phyloP scores from a whole-genome alignment of 192 early-diverging fungal genomes.

The Rhizoclosmatium globosum region DNA sequence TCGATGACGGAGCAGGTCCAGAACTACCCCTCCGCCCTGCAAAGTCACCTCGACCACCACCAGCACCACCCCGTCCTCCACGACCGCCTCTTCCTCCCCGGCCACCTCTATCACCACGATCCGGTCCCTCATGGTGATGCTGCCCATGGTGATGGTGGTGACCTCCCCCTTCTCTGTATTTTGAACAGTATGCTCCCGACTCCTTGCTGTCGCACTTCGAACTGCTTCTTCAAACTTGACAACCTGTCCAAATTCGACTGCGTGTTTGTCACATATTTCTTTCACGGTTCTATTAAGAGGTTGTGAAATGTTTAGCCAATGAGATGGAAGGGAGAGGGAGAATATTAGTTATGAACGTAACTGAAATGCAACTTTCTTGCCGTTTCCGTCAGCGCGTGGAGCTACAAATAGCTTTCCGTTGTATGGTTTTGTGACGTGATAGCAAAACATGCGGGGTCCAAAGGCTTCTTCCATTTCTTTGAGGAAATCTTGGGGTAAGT shows the following conservation, averaged over 20 bases:
- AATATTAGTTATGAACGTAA: background rate
- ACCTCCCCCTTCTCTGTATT: background rate
- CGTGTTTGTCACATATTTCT: constrained; percentile 7
- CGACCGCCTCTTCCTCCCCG: constrained; percentile 5
- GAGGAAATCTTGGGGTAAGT: constrained; percentile 30
- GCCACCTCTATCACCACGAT: constrained; percentile 19
- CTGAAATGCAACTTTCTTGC: background rate
- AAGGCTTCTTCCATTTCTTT: constrained; percentile 17
- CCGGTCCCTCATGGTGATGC: background rate
- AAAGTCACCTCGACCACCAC: background rate
- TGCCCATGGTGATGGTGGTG: background rate
- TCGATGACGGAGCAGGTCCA: background rate
- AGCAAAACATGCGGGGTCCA: constrained; percentile 19
- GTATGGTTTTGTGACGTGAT: constrained; percentile 15
- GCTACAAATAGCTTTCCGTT: constrained; percentile 21
- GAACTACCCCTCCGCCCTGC: background rate
- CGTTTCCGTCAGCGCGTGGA: background rate
- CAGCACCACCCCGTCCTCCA: background rate
- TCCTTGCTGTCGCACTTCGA: background rate
- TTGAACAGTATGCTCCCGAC: background rate
- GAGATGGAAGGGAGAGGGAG: background rate
- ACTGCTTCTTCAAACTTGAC: constrained; percentile 30
- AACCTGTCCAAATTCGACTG: constrained; percentile 7
- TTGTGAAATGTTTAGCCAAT: background rate
- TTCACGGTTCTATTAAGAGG: background rate